Evolutionary conservation across 805 yeast species (phyloP), one percentile per base, ranked within the genome.

Genomic region (Yarrowia sp.): DNA sequence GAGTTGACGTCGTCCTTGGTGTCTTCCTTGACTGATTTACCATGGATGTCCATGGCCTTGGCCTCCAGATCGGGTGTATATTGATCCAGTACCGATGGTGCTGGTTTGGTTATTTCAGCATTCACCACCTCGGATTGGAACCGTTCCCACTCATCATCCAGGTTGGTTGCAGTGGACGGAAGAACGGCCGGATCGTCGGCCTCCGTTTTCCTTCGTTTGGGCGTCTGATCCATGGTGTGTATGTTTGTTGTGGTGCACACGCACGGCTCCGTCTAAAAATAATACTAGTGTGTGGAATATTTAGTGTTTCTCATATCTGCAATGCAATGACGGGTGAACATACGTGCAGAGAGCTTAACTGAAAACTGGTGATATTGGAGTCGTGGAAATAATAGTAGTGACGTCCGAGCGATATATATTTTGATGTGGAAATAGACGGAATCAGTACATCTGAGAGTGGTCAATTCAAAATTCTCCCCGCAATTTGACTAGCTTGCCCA

Each of bases 141-240:
- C 12, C 61, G 61, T 5, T 36, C 61, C 61, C 61, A 54, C 26
- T 54, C 61, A 22, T 54, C 61, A 12, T 54, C 61, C 26, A 54
- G 44, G 21, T 48, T 16, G n/a, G 35, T 10, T 3, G 24, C 36
- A 7, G 28, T n/a, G 21, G 30, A n/a, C 17, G 36, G 40, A 30
- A 17, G 40, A 14, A 17, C 28, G n/a, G 41, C 43, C 59, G 43
- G 59, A 33, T 36, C 61, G 26, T 36, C 46, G 61, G 46, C n/a
- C 26, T 54, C 61, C 12, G 46, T 54, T n/a, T 38, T 36, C 24
- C 61, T n/a, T 38, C 61, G 14, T 54, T 54, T 54, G 22, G 61
- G 19, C 19, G 44, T 36, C 36, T 36, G 46, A 24, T 54, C 59
- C 59, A 51, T 51, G 59, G n/a, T 8, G 43, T 41, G 28, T 46